phyloP scores from a whole-genome alignment of 129 eudicot genomes.

The Tagetes patula region DNA sequence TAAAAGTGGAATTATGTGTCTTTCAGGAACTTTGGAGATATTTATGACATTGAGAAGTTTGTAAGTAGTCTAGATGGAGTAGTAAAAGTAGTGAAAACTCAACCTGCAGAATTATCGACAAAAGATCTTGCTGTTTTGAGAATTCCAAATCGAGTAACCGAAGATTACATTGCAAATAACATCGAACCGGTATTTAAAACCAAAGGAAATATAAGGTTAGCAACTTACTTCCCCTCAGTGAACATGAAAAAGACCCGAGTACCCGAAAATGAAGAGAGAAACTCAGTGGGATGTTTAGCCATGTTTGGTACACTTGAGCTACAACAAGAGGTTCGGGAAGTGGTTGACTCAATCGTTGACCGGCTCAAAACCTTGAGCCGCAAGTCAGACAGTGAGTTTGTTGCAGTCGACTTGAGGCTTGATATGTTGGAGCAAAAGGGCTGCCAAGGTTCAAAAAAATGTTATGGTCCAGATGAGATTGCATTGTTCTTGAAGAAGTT shows the following conservation, averaged over 20 bases:
- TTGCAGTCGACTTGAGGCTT: slow-evolving; percentile 85
- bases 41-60: slow-evolving; percentile 77
- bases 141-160: slow-evolving; percentile 79
- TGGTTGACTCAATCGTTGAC: slow-evolving; percentile 80
- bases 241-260: slow-evolving; percentile 67
- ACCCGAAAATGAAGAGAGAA: slow-evolving; percentile 38
- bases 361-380: slow-evolving; percentile 74
- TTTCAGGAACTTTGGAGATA: slow-evolving; percentile 85
- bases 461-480: slow-evolving; percentile 73
- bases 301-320: slow-evolving; percentile 85
- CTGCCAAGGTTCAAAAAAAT: slow-evolving; percentile 78
- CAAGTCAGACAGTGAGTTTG: slow-evolving; percentile 77
- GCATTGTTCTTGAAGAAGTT: slow-evolving; percentile 72
- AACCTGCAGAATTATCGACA: slow-evolving; percentile 52
- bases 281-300: slow-evolving; percentile 72
- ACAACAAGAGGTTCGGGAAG: slow-evolving; percentile 72
- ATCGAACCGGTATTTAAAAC: slow-evolving; percentile 60
- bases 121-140: slow-evolving; percentile 72
- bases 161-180: slow-evolving; percentile 61
- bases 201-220: slow-evolving; percentile 82
- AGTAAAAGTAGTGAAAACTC: slow-evolving; percentile 74
- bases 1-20: background rate
- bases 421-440: slow-evolving; percentile 87
- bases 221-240: slow-evolving; percentile 88
- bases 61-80: slow-evolving; percentile 72